Evolutionary conservation across 768 basidiomycete species (phyloP).

Genomic region (Lyophyllum shimeji): DNA sequence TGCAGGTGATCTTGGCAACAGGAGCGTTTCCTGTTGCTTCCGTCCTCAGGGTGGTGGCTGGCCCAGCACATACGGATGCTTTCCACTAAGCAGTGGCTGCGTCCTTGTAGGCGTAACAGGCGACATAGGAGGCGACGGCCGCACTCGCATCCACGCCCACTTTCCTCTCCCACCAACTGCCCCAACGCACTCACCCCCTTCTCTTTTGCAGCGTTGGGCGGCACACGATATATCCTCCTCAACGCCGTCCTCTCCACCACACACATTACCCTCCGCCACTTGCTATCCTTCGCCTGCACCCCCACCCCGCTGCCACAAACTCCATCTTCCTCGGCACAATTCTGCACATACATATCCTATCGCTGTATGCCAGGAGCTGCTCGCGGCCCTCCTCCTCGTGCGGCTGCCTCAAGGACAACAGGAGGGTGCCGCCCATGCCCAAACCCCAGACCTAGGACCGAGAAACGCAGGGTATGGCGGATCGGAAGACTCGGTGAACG

Average conservation of each 20-base stretch:
- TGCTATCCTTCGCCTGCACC: slow-evolving; percentile 83
- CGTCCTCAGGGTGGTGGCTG: slow-evolving; percentile 11
- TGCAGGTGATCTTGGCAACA: neutral
- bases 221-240: slow-evolving; percentile 65
- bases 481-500: slow-evolving; percentile 51
- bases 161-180: slow-evolving; percentile 77
- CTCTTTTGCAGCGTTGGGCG: too few relatives aligned
- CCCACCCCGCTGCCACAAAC: slow-evolving; percentile 82
- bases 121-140: slow-evolving; percentile 10
- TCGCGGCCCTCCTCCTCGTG: slow-evolving; percentile 87
- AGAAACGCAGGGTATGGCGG: slow-evolving; percentile 62
- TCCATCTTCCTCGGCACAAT: slow-evolving; percentile 92
- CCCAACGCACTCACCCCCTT: slow-evolving; percentile 56
- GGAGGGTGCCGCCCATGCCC: slow-evolving; percentile 16
- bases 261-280: slow-evolving; percentile 87
- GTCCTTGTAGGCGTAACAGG: slow-evolving; percentile 15
- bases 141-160: slow-evolving; percentile 63
- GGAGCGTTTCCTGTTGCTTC: neutral
- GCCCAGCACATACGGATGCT: slow-evolving; percentile 16
- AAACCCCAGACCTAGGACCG: neutral
- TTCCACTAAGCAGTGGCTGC: slow-evolving; percentile 14
- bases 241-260: slow-evolving; percentile 93
- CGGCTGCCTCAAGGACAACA: slow-evolving; percentile 33
- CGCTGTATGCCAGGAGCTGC: slow-evolving; percentile 76
- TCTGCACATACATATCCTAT: slow-evolving; percentile 76